These are phyloP conservation scores for Leccinum pellstonianum DNA, from an alignment of 768 basidiomycete genomes.

Conservation along the genomic window DNA sequence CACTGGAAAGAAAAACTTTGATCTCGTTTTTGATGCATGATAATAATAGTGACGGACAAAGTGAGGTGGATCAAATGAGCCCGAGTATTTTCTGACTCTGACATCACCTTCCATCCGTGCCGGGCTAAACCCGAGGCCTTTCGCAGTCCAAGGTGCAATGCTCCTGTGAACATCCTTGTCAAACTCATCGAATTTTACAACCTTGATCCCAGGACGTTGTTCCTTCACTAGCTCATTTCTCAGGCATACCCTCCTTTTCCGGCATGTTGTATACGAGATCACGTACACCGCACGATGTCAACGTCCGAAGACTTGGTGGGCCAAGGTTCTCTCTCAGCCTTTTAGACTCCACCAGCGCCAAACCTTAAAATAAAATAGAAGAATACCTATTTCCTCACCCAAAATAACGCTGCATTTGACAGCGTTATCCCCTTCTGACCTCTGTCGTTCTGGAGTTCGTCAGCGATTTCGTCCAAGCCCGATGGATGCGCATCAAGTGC, in stretches of 20 bases:
- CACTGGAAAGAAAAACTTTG: slow-evolving; percentile 9
- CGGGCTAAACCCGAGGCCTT: slow-evolving; percentile 25
- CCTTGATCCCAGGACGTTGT: slow-evolving; percentile 9
- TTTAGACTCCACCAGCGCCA: slow-evolving; percentile 18
- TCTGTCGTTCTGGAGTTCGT: slow-evolving; percentile 17
- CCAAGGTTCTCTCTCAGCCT: slow-evolving; percentile 26
- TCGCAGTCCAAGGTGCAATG: slow-evolving; percentile 13
- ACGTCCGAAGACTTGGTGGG: slow-evolving; percentile 8
- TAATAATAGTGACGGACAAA: neutral
- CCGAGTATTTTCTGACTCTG: slow-evolving; percentile 17
- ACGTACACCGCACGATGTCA: slow-evolving; percentile 24
- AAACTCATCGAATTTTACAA: slow-evolving; percentile 8
- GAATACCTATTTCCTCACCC: slow-evolving; percentile 1
- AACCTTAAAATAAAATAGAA: slow-evolving; percentile 8
- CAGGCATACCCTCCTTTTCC: slow-evolving; percentile 21
- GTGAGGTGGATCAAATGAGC: neutral
- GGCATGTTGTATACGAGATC: slow-evolving; percentile 21
- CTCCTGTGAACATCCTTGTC: slow-evolving; percentile 12
- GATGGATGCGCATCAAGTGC: slow-evolving; percentile 8
- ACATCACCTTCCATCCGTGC: slow-evolving; percentile 19
- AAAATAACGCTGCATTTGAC: slow-evolving; percentile 18
- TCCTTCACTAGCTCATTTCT: slow-evolving; percentile 17
- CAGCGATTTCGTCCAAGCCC: slow-evolving; percentile 6
- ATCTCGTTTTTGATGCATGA: neutral
- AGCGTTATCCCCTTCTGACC: slow-evolving; percentile 22